Evolutionary conservation across 306 rosid genomes (phyloP), one percentile per base, ranked within the genome.

Genomic region (Sechiopsis laciniata): DNA sequence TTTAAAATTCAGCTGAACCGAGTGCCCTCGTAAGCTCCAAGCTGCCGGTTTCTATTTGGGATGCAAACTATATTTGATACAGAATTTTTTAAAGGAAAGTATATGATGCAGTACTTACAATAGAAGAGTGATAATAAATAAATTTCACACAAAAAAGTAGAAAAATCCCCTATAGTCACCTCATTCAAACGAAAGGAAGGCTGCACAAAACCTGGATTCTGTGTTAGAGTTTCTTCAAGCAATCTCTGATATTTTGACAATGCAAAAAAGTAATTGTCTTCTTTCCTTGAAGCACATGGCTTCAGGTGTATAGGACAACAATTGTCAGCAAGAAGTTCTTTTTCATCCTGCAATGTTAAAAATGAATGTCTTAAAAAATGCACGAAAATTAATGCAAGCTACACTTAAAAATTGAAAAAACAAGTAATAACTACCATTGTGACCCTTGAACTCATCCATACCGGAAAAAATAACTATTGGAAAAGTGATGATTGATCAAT

Each of bases 191-290:
- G 97, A 78, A 74, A 87, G 3, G 90, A 72, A 59, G 98, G 98
- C 84, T 86, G 95, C 81, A 94, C 97, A 73, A 94, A 89, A 73
- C 80, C 78, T 1, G 91, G 96, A 76, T 93, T 93, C 82, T 79
- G 76, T 24, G 78, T 66, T 81, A 94, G 77, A 73, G 63, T 83
- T 78, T 89, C 97, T 80, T 94, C 97, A 76, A 94, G 77, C 24
- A 75, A 77, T 19, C 81, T 90, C 69, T 91, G 96, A 76, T 91
- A 90, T 82, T 89, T 94, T 62, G 97, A 89, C 71, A 94, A 78
- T 24, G 95, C 91, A 64, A 94, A 94, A 81, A 94, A 94, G 85
- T 89, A 90, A 85, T 90, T 94, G 65, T 89, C 96, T 83, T 94
- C 99, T 82, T 87, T 94, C 77, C 97, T 80, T 29, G 91, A 81